phyloP scores from a whole-genome alignment of 2,329 filamentous ascomycete genomes.

The Alternaria viburni region DNA sequence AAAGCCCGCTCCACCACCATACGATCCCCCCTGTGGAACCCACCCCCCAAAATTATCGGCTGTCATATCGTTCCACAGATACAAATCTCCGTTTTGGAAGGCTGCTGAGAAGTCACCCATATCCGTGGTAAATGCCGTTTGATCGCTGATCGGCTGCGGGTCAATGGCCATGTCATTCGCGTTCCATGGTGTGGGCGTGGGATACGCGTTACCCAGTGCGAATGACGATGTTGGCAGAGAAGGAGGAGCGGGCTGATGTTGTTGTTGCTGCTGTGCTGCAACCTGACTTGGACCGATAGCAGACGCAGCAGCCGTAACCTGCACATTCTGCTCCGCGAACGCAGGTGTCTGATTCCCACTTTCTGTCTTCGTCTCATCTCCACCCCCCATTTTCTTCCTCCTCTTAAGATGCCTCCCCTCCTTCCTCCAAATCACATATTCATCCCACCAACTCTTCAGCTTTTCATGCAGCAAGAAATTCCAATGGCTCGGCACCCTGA shows the following conservation, averaged over 20 bases:
- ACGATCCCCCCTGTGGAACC: constrained; percentile 36
- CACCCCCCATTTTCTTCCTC: constrained; percentile 19
- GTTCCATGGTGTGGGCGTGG: constrained; percentile 7
- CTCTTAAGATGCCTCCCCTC: constrained; percentile 35
- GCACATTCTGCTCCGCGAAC: constrained; percentile 7
- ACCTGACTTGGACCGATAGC: not conserved
- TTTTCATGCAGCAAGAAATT: constrained; percentile 38
- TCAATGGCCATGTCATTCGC: constrained; percentile 8
- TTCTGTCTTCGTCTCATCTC: not conserved
- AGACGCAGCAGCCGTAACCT: not conserved
- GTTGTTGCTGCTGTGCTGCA: not conserved
- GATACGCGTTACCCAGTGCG: constrained; percentile 15
- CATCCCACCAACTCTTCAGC: constrained; percentile 40
- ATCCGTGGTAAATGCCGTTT: constrained; percentile 25
- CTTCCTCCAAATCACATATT: constrained; percentile 37
- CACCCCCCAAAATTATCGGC: constrained; percentile 41
- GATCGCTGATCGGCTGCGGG: constrained; percentile 13
- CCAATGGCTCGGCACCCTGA: constrained; percentile 42
- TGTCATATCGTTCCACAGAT: constrained; percentile 46
- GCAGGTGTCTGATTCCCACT: constrained; percentile 6
- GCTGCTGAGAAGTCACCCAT: constrained; percentile 43
- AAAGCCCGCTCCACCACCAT: constrained; percentile 34
- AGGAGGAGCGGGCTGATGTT: not conserved
- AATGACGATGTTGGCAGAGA: constrained; percentile 12
- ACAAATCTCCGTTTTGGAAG: constrained; percentile 46